Conservation (phyloP, 768 basidiomycete genomes). For the Tricholoma matsutake region DNA sequence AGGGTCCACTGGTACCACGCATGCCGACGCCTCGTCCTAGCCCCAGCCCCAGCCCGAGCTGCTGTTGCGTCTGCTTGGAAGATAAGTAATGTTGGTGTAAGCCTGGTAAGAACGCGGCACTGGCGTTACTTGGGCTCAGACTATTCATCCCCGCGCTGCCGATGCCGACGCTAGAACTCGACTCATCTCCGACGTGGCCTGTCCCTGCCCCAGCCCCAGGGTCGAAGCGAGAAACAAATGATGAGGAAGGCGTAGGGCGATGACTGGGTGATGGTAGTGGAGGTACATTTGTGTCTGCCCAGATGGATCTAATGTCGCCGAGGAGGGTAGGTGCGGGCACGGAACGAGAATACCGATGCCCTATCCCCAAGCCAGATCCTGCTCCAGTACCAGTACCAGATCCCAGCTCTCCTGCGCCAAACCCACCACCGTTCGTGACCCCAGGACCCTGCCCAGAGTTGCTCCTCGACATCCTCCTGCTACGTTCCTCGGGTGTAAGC, state of each 20-base stretch:
- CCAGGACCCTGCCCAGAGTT: slow-evolving; percentile 42
- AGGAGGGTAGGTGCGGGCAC: slow-evolving; percentile 77
- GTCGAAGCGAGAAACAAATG: slow-evolving; percentile 45
- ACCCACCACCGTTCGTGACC: slow-evolving; percentile 11
- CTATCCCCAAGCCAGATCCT: slow-evolving; percentile 25
- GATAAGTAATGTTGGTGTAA: slow-evolving; percentile 63
- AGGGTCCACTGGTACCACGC: slow-evolving; percentile 30
- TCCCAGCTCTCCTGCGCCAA: slow-evolving; percentile 12
- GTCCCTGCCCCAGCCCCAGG: slow-evolving; percentile 8
- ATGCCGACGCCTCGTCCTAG: slow-evolving; percentile 29
- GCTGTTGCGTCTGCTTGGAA: slow-evolving; percentile 35
- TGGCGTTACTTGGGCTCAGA: slow-evolving; percentile 66
- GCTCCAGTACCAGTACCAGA: slow-evolving; percentile 5
- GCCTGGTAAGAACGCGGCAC: slow-evolving; percentile 77
- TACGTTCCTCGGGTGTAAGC: slow-evolving; percentile 84
- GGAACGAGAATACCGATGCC: slow-evolving; percentile 78
- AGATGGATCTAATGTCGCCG: slow-evolving; percentile 76
- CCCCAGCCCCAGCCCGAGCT: slow-evolving; percentile 23
- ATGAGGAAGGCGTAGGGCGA: slow-evolving; percentile 49
- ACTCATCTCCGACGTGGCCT: slow-evolving; percentile 24
- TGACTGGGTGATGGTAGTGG: slow-evolving; percentile 29
- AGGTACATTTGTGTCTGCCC: slow-evolving; percentile 53
- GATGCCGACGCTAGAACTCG: slow-evolving; percentile 34
- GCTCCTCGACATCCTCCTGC: slow-evolving; percentile 77
- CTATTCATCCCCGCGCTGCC: slow-evolving; percentile 41